phyloP scores from a whole-genome alignment of 202 grass and related monocot species.

The Hordeum pubiflorum region DNA sequence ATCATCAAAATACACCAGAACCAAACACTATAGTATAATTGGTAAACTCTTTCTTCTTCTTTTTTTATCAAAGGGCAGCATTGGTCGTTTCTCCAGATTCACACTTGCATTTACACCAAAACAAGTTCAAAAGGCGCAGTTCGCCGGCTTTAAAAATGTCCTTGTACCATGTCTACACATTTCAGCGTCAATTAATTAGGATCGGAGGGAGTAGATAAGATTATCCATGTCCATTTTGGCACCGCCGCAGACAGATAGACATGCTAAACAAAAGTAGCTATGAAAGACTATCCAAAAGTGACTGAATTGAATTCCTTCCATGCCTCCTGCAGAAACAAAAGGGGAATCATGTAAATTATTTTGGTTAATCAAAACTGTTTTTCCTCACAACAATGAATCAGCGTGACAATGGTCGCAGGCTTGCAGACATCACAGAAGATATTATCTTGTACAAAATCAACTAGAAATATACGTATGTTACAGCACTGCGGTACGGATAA shows the following conservation, averaged over 20 bases:
- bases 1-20: neutral
- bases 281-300: slow-evolving; percentile 40
- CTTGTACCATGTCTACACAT: neutral
- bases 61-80: neutral
- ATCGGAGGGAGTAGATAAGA: neutral
- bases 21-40: neutral
- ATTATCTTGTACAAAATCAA: neutral
- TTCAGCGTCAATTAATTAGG: neutral
- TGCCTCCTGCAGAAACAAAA: slow-evolving; percentile 30
- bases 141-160: neutral
- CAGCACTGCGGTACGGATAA: neutral
- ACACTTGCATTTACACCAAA: neutral
- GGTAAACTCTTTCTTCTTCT: neutral
- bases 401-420: neutral
- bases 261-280: neutral
- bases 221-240: neutral
- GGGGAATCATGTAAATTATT: neutral
- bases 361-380: neutral
- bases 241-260: neutral
- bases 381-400: neutral
- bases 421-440: neutral
- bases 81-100: neutral
- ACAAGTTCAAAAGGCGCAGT: neutral
- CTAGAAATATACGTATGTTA: neutral
- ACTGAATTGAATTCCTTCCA: slow-evolving; percentile 59